Percentiles rank a stretch among this genome's conserved stretches.
Conservation (phyloP, 139 green algal species). For the Closterium sp. region DNA sequence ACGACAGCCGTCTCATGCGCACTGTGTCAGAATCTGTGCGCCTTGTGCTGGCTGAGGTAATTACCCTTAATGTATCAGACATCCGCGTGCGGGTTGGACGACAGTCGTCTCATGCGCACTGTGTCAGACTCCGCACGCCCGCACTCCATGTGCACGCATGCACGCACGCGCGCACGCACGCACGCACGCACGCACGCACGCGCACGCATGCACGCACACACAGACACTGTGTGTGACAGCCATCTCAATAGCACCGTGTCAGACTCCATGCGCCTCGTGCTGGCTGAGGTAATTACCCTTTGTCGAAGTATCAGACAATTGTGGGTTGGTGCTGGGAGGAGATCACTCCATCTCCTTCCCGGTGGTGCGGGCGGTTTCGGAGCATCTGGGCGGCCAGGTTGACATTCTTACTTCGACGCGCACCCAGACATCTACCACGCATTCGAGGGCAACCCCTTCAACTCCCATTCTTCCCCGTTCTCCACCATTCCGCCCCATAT, state of each 20-base stretch:
- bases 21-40: constrained; percentile 30
- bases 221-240: too few species aligned
- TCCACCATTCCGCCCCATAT: too few species aligned
- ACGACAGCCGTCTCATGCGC: constrained; percentile 37
- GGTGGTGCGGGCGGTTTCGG: constrained; percentile 25
- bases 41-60: constrained; percentile 35
- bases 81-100: constrained; percentile 11
- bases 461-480: constrained; percentile 7
- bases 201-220: too few species aligned
- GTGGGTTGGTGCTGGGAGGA: constrained; percentile 41
- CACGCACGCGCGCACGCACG: too few species aligned
- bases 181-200: too few species aligned
- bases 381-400: constrained; percentile 29
- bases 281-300: constrained; percentile 32
- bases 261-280: constrained; percentile 34
- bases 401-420: constrained; percentile 50
- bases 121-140: constrained; percentile 36
- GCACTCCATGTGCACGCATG: too few species aligned
- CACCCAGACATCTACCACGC: constrained; percentile 46
- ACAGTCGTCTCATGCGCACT: constrained; percentile 27
- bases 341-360: constrained; percentile 50
- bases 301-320: too few species aligned
- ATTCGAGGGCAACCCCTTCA: constrained; percentile 44
- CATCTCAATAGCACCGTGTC: constrained; percentile 25
- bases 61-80: too few species aligned